phyloP scores from a whole-genome alignment of 371 early-diverging fungal genomes.

The Lichtheimia corymbifera region DNA sequence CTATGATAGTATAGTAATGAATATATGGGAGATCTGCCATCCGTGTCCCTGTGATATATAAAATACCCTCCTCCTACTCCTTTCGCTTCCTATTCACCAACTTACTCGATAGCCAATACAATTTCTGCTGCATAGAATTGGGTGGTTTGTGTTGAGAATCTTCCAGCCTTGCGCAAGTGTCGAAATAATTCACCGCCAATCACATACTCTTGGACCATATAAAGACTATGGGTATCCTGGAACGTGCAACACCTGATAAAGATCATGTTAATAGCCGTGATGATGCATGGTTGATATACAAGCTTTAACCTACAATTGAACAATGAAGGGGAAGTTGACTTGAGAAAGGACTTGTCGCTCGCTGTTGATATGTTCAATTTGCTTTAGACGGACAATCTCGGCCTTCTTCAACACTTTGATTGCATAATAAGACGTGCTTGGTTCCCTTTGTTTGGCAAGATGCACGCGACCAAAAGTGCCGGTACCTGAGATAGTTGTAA shows the following conservation, averaged over 20 bases:
- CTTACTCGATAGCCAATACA: slow-evolving; percentile 72
- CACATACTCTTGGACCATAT: slow-evolving; percentile 97
- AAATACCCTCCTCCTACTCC: too few species aligned
- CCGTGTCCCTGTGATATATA: neutral
- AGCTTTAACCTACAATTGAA: slow-evolving; percentile 69
- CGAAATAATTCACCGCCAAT: slow-evolving; percentile 96
- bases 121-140: slow-evolving; percentile 82
- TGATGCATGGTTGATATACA: neutral
- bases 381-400: slow-evolving; percentile 90
- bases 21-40: neutral
- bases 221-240: slow-evolving; percentile 87
- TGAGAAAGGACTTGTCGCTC: slow-evolving; percentile 91
- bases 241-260: slow-evolving; percentile 76
- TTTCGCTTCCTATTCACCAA: neutral
- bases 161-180: slow-evolving; percentile 87
- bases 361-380: slow-evolving; percentile 97
- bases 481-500: slow-evolving; percentile 70
- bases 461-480: slow-evolving; percentile 96
- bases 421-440: slow-evolving; percentile 73
- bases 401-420: slow-evolving; percentile 93
- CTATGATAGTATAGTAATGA: neutral
- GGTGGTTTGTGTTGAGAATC: slow-evolving; percentile 90
- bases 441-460: slow-evolving; percentile 64
- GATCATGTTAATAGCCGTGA: neutral
- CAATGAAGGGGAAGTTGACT: slow-evolving; percentile 94